These are phyloP conservation scores for Eragrostis curvula DNA, from an alignment of 176 grass and related monocot genomes.

Conservation along the genomic window DNA sequence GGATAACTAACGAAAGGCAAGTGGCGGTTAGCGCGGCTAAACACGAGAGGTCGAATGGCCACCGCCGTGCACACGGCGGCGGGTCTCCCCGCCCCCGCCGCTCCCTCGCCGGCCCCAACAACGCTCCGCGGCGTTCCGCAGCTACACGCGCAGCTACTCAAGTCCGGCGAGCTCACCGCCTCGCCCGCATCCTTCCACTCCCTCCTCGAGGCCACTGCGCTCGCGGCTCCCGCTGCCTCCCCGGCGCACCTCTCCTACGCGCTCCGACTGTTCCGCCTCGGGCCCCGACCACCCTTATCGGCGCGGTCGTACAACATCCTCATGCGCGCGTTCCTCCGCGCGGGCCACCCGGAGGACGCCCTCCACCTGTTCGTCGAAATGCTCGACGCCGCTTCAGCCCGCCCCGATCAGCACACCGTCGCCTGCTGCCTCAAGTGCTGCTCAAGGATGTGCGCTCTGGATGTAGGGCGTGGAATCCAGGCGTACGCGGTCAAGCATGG, in stretches of 20 bases:
- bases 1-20: conserved; percentile 36
- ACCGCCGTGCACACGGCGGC: conserved; percentile 26
- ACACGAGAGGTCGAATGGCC: conserved; percentile 32
- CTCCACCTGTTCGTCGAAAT: conserved; percentile 67
- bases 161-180: conserved; percentile 49
- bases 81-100: background rate
- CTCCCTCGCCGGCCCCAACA: background rate
- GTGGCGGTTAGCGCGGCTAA: conserved; percentile 1
- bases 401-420: conserved; percentile 57
- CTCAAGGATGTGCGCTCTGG: conserved; percentile 32
- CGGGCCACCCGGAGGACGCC: conserved; percentile 41
- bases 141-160: conserved; percentile 58
- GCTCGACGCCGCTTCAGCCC: conserved; percentile 25
- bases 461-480: conserved; percentile 46
- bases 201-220: conserved; percentile 51
- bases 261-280: conserved; percentile 47
- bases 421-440: conserved; percentile 65
- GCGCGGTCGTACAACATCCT: conserved; percentile 57
- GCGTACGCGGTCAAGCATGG: conserved; percentile 53
- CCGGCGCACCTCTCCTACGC: conserved; percentile 53
- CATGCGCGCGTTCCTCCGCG: conserved; percentile 50
- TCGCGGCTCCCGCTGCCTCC: conserved; percentile 22
- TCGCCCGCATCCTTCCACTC: conserved; percentile 47
- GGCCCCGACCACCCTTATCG: conserved; percentile 14
- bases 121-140: conserved; percentile 40